Evolutionary conservation across 2,329 filamentous ascomycete genomes (phyloP).

Genomic region (Talaromyces sp.): DNA sequence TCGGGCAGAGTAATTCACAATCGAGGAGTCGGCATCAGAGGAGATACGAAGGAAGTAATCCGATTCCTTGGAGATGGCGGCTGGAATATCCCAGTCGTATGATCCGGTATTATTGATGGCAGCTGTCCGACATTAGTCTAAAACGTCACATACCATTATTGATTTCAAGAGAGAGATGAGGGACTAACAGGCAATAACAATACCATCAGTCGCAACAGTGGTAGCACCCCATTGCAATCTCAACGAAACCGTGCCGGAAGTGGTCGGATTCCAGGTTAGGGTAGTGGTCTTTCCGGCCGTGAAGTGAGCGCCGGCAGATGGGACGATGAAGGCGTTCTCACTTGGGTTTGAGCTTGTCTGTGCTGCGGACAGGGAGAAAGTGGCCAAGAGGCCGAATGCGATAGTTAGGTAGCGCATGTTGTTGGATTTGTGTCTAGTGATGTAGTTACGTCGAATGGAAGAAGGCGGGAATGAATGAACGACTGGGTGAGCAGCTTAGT

Average conservation of each 20-base stretch:
- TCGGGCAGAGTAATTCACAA: slow-evolving; percentile 50
- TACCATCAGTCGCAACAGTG: slow-evolving; percentile 39
- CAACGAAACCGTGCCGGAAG: slow-evolving; percentile 48
- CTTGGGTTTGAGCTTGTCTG: slow-evolving; percentile 48
- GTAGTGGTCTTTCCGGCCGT: slow-evolving; percentile 43
- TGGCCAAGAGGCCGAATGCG: slow-evolving; percentile 42
- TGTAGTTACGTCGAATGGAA: not conserved
- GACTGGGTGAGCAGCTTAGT: not conserved
- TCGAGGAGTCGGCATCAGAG: slow-evolving; percentile 38
- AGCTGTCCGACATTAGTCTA: slow-evolving; percentile 28
- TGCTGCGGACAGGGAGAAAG: slow-evolving; percentile 38
- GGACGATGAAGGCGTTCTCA: slow-evolving; percentile 48
- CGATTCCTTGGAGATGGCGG: slow-evolving; percentile 36
- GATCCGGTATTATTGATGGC: slow-evolving; percentile 46
- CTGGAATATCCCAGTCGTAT: slow-evolving; percentile 46
- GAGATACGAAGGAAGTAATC: slow-evolving; percentile 53
- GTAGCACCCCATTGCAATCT: slow-evolving; percentile 44
- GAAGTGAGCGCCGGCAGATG: slow-evolving; percentile 39
- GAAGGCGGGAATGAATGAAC: not conserved
- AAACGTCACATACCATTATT: not conserved
- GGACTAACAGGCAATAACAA: slow-evolving; percentile 43
- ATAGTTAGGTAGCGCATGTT: slow-evolving; percentile 11
- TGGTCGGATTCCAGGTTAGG: slow-evolving; percentile 48
- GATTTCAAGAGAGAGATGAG: not conserved
- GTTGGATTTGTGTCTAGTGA: not conserved